Evolutionary conservation across 1,139 yeast species (phyloP), one percentile per base, ranked within the genome.

Genomic region (Geotrichum klebahnii): DNA sequence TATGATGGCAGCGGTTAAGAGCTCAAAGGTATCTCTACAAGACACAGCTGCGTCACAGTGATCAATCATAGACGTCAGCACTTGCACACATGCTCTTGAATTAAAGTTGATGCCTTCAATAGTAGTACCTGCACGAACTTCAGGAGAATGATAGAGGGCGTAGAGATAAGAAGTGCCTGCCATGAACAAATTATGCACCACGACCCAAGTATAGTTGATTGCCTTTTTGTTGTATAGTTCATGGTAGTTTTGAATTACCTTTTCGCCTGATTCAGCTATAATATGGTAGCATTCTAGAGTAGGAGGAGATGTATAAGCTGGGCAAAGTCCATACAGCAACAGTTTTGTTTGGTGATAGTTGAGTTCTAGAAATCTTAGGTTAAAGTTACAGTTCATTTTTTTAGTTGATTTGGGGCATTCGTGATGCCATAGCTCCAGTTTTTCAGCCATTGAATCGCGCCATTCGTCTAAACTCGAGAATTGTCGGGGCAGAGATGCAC

Each of bases 121-220:
- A 6, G 77, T 66, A 9, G 80, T 76, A 12, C 69, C 67, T 8
- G 69, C 61, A n/a, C 80, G 67, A 1, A 79, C 78, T 34, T 74
- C 77, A 20, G 73, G 75, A 32, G 85, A 79, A 62, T 84, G 84
- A 62, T 84, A 87, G 12, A 87, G 73, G 0, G 90, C 77, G 63
- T 84, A 88, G 40, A 88, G 71, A 59, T 81, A 87, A 2, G 95
- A 84, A 19, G 92, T 84, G 0, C 95, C 95, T 0, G 96, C 92
- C 84, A 85, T 83, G 63, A 87, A 87, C 50, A 87, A 70, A 64
- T 87, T 88, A 64, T 88, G 95, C 1, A 88, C 92, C 0, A 95
- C 95, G 0, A 90, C 92, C 96, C 96, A 89, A 0, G 96, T 87
- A 67, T 85, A 89, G 64, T 88, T 88, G 55, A 88, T 76, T 43